Percentiles rank a stretch among this genome's conserved stretches.
phyloP scores from a whole-genome alignment of 208 protist species.

The Trypanosoma cruzi region DNA sequence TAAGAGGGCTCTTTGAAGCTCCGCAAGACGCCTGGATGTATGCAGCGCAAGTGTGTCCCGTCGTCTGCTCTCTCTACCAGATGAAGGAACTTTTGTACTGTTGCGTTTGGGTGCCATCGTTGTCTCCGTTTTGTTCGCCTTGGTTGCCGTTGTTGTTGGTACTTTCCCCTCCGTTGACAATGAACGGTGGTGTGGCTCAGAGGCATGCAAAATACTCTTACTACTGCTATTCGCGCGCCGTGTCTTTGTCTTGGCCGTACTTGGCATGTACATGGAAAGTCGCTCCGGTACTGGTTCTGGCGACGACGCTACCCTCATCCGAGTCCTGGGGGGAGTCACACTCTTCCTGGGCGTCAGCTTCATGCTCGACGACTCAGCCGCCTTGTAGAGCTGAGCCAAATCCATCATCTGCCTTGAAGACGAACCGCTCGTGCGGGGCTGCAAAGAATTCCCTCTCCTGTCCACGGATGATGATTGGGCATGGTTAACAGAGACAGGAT shows the following conservation, averaged over 20 bases:
- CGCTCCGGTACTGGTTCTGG: constrained; percentile 18
- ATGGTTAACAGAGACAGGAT: background rate
- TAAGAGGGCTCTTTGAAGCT: constrained; percentile 30
- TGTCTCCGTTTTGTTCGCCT: background rate
- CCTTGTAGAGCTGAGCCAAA: constrained; percentile 15
- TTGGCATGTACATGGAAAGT: constrained; percentile 40
- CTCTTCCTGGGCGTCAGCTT: background rate
- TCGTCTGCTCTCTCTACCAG: constrained; percentile 20
- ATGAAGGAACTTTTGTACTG: constrained; percentile 5
- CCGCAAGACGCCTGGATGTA: constrained; percentile 28
- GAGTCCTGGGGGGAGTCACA: background rate
- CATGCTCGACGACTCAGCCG: background rate
- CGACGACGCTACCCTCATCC: background rate
- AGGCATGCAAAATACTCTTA: background rate
- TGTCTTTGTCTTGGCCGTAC: background rate
- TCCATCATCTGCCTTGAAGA: background rate
- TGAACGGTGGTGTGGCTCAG: constrained; percentile 1
- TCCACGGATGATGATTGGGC: background rate
- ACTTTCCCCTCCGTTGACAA: background rate
- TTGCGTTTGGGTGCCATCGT: background rate
- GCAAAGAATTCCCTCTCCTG: background rate
- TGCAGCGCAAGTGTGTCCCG: constrained; percentile 24
- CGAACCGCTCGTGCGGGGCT: background rate
- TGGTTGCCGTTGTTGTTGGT: background rate
- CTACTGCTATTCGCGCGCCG: background rate